Percentiles rank a stretch among this genome's conserved stretches.
Conservation (phyloP, 306 rosid genomes). For the Abrus precatorius region DNA sequence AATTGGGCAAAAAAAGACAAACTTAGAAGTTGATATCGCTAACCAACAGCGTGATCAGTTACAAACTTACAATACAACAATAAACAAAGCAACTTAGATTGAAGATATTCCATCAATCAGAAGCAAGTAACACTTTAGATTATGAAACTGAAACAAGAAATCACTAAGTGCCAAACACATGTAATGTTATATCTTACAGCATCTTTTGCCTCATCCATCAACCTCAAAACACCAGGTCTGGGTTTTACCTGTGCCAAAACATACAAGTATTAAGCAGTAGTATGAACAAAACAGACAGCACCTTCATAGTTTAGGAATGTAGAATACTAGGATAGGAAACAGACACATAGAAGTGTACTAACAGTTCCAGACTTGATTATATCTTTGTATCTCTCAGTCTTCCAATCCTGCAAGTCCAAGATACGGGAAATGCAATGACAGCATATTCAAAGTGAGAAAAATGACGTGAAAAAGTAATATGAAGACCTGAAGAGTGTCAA, state of each 20-base stretch:
- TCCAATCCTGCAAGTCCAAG: constrained; percentile 83
- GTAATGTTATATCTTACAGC: constrained; percentile 72
- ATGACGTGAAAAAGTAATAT: neutral
- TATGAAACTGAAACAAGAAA: constrained; percentile 32
- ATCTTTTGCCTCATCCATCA: constrained; percentile 92
- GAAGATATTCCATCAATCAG: constrained; percentile 7
- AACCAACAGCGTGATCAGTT: constrained; percentile 16
- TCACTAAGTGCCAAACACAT: constrained; percentile 25
- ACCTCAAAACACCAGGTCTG: constrained; percentile 92
- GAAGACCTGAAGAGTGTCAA: constrained; percentile 83
- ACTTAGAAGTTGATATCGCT: constrained; percentile 21
- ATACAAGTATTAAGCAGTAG: constrained; percentile 9
- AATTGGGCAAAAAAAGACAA: constrained; percentile 10
- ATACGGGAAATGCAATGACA: constrained; percentile 39
- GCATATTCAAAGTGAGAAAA: no score
- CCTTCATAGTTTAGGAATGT: constrained; percentile 22
- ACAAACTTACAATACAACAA: neutral
- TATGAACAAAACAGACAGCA: constrained; percentile 22
- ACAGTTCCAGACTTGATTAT: constrained; percentile 96
- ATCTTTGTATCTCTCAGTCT: constrained; percentile 94
- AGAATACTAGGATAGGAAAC: constrained; percentile 27
- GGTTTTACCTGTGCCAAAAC: constrained; percentile 77
- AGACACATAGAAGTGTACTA: constrained; percentile 52
- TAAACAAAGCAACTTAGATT: constrained; percentile 12
- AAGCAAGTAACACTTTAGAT: constrained; percentile 35